Evolutionary conservation across 805 yeast species (phyloP).

Genomic region (Clavispora phyllophila): DNA sequence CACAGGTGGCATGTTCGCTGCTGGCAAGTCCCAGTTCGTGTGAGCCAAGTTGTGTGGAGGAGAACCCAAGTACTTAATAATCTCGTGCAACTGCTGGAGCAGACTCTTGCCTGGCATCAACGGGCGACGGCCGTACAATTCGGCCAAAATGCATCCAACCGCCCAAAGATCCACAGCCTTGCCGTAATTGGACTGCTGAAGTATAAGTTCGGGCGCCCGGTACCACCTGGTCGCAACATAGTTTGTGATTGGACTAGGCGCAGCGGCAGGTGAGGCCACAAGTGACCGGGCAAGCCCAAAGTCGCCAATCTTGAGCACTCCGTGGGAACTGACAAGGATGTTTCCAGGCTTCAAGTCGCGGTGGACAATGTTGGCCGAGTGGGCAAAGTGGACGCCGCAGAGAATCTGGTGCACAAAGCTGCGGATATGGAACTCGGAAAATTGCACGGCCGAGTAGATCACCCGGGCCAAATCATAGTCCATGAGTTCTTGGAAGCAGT

Average conservation of each 20-base stretch:
- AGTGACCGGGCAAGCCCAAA: slow-evolving; percentile 90
- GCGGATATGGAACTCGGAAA: slow-evolving; percentile 80
- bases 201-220: slow-evolving; percentile 84
- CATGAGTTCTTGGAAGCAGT: slow-evolving; percentile 81
- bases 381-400: slow-evolving; percentile 84
- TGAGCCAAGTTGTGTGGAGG: slow-evolving; percentile 47
- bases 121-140: slow-evolving; percentile 75
- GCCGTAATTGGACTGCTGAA: slow-evolving; percentile 54
- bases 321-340: slow-evolving; percentile 68
- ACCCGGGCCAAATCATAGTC: slow-evolving; percentile 79
- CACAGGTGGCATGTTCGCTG: slow-evolving; percentile 26
- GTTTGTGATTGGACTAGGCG: slow-evolving; percentile 50
- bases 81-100: slow-evolving; percentile 64
- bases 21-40: slow-evolving; percentile 27
- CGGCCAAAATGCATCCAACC: slow-evolving; percentile 85
- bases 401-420: slow-evolving; percentile 73
- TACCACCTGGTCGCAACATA: slow-evolving; percentile 97
- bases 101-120: slow-evolving; percentile 73
- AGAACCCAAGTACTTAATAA: slow-evolving; percentile 64
- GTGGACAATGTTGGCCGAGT: slow-evolving; percentile 88
- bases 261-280: slow-evolving; percentile 17
- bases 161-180: slow-evolving; percentile 89
- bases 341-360: slow-evolving; percentile 92
- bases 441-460: slow-evolving; percentile 69
- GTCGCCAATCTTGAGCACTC: slow-evolving; percentile 81